These are phyloP conservation scores for Hymenoscyphus linearis DNA, from an alignment of 2,329 filamentous ascomycete genomes.

Conservation along the genomic window DNA sequence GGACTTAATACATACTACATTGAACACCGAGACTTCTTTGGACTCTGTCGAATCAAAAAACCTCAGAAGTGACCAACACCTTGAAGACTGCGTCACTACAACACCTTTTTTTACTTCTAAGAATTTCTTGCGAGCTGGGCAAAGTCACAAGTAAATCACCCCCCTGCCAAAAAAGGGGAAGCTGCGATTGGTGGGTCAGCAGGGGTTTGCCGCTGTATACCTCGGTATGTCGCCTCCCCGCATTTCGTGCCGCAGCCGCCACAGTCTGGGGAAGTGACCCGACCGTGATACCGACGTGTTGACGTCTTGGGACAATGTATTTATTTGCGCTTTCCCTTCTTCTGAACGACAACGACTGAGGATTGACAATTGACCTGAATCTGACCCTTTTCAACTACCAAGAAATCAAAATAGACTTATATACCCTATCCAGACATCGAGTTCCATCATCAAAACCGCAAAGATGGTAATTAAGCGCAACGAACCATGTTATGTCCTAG, in stretches of 20 bases:
- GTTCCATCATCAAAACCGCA: not conserved
- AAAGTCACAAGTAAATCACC: not conserved
- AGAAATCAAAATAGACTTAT: not conserved
- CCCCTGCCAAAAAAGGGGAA: not conserved
- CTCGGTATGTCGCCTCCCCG: not conserved
- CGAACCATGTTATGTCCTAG: conserved; percentile 72
- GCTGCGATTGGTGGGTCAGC: not conserved
- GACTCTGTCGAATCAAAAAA: too few relatives aligned
- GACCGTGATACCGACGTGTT: not conserved
- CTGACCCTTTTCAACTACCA: not conserved
- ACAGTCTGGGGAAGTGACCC: not conserved
- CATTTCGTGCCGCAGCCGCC: not conserved
- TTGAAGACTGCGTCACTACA: too few relatives aligned
- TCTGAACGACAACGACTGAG: not conserved
- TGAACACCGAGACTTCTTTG: too few relatives aligned
- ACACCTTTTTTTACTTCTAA: not conserved
- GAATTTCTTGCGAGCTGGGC: not conserved
- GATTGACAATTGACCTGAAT: not conserved
- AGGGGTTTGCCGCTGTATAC: not conserved
- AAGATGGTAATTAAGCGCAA: conserved; percentile 27
- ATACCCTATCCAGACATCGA: not conserved
- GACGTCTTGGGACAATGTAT: not conserved
- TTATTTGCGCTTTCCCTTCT: not conserved
- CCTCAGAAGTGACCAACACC: too few relatives aligned
- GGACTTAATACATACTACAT: too few relatives aligned